phyloP scores from a whole-genome alignment of 2,329 filamentous ascomycete genomes.

The Coniochaeta hoffmannii region DNA sequence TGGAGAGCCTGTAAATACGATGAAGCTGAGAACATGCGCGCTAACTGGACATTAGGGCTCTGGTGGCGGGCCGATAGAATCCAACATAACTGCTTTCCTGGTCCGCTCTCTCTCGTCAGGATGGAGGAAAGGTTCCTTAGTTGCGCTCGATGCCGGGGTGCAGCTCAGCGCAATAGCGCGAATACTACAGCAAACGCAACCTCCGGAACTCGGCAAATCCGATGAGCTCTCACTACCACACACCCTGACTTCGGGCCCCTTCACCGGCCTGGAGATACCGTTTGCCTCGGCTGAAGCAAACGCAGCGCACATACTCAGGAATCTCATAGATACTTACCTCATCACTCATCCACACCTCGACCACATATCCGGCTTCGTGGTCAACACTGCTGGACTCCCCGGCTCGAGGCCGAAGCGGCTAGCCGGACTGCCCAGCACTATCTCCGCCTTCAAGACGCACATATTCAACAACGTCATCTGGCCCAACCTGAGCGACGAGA shows the following conservation, averaged over 20 bases:
- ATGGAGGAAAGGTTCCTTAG: slow-evolving; percentile 75
- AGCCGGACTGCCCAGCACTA: slow-evolving; percentile 80
- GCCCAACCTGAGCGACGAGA: slow-evolving; percentile 95
- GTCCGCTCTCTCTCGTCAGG: slow-evolving; percentile 72
- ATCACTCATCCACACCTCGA: slow-evolving; percentile 98
- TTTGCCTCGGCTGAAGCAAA: slow-evolving; percentile 64
- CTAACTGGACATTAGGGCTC: slow-evolving; percentile 56
- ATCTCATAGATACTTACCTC: slow-evolving; percentile 78
- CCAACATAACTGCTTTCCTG: slow-evolving; percentile 82
- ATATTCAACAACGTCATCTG: slow-evolving; percentile 98
- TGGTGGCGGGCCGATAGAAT: slow-evolving; percentile 82
- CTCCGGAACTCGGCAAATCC: slow-evolving; percentile 24
- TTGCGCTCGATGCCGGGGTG: slow-evolving; percentile 91
- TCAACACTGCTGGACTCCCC: slow-evolving; percentile 85
- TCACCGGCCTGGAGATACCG: slow-evolving; percentile 69
- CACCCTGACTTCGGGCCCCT: slow-evolving; percentile 61
- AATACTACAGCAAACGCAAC: slow-evolving; percentile 57
- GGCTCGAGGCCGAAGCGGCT: slow-evolving; percentile 77
- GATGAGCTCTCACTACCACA: slow-evolving; percentile 36
- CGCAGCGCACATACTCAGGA: slow-evolving; percentile 69
- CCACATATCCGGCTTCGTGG: slow-evolving; percentile 82
- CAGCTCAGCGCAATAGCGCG: slow-evolving; percentile 79
- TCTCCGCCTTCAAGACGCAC: slow-evolving; percentile 84
- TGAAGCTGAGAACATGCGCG: background rate
- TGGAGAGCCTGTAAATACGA: too few relatives aligned